Evolutionary conservation across 306 rosid genomes (phyloP).

Genomic region (Carpinus fangiana): DNA sequence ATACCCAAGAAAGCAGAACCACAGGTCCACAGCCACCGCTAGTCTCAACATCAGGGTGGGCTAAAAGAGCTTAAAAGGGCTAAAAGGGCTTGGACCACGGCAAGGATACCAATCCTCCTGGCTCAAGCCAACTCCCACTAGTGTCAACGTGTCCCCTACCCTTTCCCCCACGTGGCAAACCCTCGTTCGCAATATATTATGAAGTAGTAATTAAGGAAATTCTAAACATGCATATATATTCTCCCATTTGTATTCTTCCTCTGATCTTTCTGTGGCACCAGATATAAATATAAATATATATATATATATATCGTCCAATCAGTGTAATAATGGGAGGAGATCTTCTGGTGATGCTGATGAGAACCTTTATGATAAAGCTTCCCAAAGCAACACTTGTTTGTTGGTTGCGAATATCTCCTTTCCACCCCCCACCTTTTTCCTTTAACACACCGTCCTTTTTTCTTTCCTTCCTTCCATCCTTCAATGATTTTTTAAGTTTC

Average conservation of each 20-base stretch:
- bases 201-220: not conserved
- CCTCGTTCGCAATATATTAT: constrained; percentile 16
- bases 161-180: constrained; percentile 17
- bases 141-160: constrained; percentile 7
- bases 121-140: constrained; percentile 5
- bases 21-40: constrained; percentile 41
- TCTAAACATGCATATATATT: constrained; percentile 59
- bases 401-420: constrained; percentile 56
- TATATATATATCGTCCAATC: constrained; percentile 53
- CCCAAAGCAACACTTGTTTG: constrained; percentile 47
- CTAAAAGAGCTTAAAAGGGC: constrained; percentile 10
- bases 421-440: constrained; percentile 27
- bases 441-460: constrained; percentile 1
- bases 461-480: no score
- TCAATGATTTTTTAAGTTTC: not conserved
- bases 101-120: not conserved
- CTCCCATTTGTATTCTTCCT: constrained; percentile 16
- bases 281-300: not conserved
- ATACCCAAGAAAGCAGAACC: constrained; percentile 29
- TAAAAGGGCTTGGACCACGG: constrained; percentile 49
- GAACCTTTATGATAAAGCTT: constrained; percentile 39
- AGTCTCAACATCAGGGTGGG: constrained; percentile 46
- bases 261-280: constrained; percentile 49
- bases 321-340: constrained; percentile 52
- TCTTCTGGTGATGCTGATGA: constrained; percentile 31